These are phyloP conservation scores for Agaricus blazei DNA, from an alignment of 768 basidiomycete genomes.

Conservation along the genomic window DNA sequence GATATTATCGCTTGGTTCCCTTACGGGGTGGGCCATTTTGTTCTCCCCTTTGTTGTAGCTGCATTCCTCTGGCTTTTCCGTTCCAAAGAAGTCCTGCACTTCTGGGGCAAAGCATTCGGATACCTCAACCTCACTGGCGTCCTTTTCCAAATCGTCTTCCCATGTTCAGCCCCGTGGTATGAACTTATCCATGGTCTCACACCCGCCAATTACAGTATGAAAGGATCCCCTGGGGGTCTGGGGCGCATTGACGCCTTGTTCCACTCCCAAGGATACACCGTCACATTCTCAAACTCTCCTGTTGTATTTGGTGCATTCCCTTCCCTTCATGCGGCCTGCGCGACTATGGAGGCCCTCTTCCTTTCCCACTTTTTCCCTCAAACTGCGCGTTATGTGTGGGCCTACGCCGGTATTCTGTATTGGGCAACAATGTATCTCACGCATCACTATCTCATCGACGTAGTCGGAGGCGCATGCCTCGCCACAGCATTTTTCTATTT, in stretches of 20 bases:
- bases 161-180: conserved; percentile 96
- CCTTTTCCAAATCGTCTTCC: conserved; percentile 80
- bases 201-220: conserved; percentile 89
- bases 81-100: conserved; percentile 69
- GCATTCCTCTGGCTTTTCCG: conserved; percentile 88
- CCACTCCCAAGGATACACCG: conserved; percentile 68
- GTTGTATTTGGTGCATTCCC: conserved; percentile 98
- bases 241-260: conserved; percentile 89
- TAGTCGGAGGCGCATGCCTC: conserved; percentile 90
- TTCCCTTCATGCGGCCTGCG: conserved; percentile 84
- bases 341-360: conserved; percentile 91
- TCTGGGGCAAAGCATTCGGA: conserved; percentile 86
- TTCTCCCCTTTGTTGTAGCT: conserved; percentile 81
- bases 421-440: conserved; percentile 99
- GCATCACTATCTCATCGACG: conserved; percentile 98
- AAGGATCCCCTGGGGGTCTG: conserved; percentile 90
- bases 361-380: conserved; percentile 92
- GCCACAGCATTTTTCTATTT: conserved; percentile 85
- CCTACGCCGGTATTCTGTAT: conserved; percentile 81
- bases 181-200: conserved; percentile 95
- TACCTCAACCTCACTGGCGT: conserved; percentile 92
- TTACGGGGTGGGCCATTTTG: conserved; percentile 93
- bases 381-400: conserved; percentile 64
- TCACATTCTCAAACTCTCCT: conserved; percentile 80
- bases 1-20: conserved; percentile 96